Evolutionary conservation across 768 basidiomycete species (phyloP), one percentile per base, ranked within the genome.

Genomic region (Rubroboletus pulcherrimus): DNA sequence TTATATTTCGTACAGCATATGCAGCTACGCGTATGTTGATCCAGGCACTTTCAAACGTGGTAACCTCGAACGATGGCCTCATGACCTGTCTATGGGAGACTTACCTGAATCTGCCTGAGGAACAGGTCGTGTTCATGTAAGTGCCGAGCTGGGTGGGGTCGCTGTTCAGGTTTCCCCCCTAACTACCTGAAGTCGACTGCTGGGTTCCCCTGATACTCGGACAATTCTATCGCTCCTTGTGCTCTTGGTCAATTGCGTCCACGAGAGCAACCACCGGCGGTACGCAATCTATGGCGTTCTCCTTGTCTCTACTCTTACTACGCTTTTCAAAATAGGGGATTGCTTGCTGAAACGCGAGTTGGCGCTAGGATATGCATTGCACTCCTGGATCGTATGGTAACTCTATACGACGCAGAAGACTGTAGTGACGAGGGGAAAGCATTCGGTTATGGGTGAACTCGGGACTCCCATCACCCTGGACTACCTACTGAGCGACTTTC

Each of bases 31-130:
- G 89, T 15, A 78, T 90, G 55, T 73, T 91, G 30, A 77, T 86
- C 2, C 93, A 97, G 68, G 74, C 89, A 4, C 77, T 96, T 30
- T 89, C 92, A 19, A 97, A 97, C 68, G 76, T 93, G 24, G 80
- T 95, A 33, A 92, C 94, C 2, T 78, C 80, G 8, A 90, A 93
- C 57, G 81, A 85, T 40, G 61, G 57, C 8, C 77, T 87, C 43
- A 76, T 81, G 57, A 67, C 75, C n/a, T 75, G 67, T 21, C 71
- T 88, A 33, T 92, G 87, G 89, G 76, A 77, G 35, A 77, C 73
- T 2, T 86, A 87, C 62, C 73, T 91, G 66, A 78, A 76, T 51
- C 75, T 89, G 5, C 81, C 87, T 1, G 90, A 91, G 63, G 85
- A 89, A 58, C 78, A 86, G 66, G 81, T 83, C 45, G 76, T 96